Evolutionary conservation across 768 basidiomycete species (phyloP), one percentile per base, ranked within the genome.

Genomic region (Termitomyces sp.): DNA sequence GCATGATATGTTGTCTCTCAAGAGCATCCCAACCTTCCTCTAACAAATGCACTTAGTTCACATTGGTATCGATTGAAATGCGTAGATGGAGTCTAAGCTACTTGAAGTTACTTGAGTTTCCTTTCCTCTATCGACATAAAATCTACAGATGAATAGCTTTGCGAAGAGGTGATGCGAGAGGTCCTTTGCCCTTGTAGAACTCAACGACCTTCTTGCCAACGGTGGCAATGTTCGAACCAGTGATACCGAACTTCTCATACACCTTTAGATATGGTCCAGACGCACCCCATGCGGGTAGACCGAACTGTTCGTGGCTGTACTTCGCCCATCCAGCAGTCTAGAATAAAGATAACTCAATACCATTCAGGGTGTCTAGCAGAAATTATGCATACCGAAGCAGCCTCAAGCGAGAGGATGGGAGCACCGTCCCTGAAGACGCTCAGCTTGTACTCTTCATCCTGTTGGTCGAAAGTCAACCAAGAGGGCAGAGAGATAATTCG

Each of bases 261-360:
- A 96, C 89, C 78, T 94, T 83, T 75, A 87, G 82, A 72, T 92
- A 94, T 11, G 95, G 94, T 57, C 90, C 94, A 20, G 94, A 96
- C 15, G 92, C 86, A 71, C 94, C 94, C 89, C 91, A 97, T 38
- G 80, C 81, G 40, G 76, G 67, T 60, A 92, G 72, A 69, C 91
- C 91, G 62, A 79, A 91, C 81, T 91, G 89, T 82, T 96, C 94
- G 71, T 96, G 94, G 66, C 88, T 88, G 80, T 92, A 94, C 75
- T 88, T 89, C 63, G 85, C 82, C 95, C 95, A 97, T 66, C 94
- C 93, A 67, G 84, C 78, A 50, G 92, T 92, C 77, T 79, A 65
- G 7, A 46, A 56, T 48, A 5, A 42, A 59, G 9, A 43, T 17
- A 62, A 72, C 70, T 53, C 42, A 59, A 29, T 14, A 42, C 49